phyloP scores from a whole-genome alignment of 805 yeast genomes.

The Pichia rugopelliculosa region DNA sequence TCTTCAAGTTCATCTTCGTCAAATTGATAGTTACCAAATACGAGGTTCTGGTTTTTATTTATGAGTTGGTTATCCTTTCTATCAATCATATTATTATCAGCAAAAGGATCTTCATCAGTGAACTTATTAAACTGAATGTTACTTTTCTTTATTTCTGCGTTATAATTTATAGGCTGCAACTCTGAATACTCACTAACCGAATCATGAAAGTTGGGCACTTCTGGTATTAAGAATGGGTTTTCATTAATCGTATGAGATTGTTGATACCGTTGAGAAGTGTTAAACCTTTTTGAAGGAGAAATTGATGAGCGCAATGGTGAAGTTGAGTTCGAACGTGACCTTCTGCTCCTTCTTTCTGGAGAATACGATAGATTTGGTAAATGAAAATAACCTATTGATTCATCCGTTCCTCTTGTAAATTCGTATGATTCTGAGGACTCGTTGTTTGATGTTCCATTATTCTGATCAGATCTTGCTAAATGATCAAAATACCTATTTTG shows the following conservation, averaged over 20 bases:
- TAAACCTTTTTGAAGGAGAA: slow-evolving; percentile 15
- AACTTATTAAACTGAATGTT: neutral
- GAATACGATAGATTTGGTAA: slow-evolving; percentile 7
- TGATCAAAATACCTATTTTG: neutral
- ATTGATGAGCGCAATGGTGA: slow-evolving; percentile 15
- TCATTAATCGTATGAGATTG: slow-evolving; percentile 1
- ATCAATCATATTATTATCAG: neutral
- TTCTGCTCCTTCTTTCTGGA: slow-evolving; percentile 7
- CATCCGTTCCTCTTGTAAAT: neutral
- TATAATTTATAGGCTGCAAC: neutral
- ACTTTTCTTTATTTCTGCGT: neutral
- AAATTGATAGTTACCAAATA: slow-evolving; percentile 12
- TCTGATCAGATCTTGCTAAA: neutral
- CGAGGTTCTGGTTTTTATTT: neutral
- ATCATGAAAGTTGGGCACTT: neutral
- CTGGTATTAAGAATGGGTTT: neutral
- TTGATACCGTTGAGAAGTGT: neutral
- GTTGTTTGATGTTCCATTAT: neutral
- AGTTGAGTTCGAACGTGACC: slow-evolving; percentile 11
- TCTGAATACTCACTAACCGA: neutral
- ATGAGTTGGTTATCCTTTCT: neutral
- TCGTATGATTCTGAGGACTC: neutral
- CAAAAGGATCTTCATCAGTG: neutral
- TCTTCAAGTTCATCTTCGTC: slow-evolving; percentile 23
- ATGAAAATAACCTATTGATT: neutral